Evolutionary conservation across 2,329 filamentous ascomycete species (phyloP), one percentile per base, ranked within the genome.

Genomic region (Phoma herbarum): DNA sequence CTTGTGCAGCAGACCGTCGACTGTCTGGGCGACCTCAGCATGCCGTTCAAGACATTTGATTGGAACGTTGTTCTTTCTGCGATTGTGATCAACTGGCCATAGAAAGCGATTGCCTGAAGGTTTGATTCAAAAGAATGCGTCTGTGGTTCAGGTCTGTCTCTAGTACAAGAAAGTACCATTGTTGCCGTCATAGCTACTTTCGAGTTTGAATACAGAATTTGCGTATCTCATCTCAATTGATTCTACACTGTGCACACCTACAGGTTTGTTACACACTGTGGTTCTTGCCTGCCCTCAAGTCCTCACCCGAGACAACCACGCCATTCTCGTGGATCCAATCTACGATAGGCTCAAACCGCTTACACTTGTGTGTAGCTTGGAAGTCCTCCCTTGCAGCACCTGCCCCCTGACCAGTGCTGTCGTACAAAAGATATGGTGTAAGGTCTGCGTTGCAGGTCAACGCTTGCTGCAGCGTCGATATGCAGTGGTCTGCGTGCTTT

Each of bases 391-490:
- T 42, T 14, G 39, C 39, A 42, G 25, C 11, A 42, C 39, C 39
- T 16, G 39, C 39, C 14, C 39, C 39, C 10, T 42, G 11, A 14
- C 39, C 39, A 9, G 39, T 42, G 39, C 39, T 42, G 39, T 42
- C 39, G 12, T 42, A 42, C 3, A 42, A 20, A 3, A 42, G 39
- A 23, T 42, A 42, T 6, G 39, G 39, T 22, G 39, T 42, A 3
- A 42, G 39, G 39, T 42, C 39, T 14, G 39, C 39, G 11, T 42
- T 42, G 39, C 39, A 42, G 20, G 39, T 42, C 39, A 42, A 16
- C 8, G 39, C 39, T 42, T 42, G 39, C 20, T 42, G 39, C 14
- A 42, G 39, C 11, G 39, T 42, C 2, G 39, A 42, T 16, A 42
- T 42, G 20, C 39, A 42, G 22, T 42, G 39, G 39, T 42, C 39